Evolutionary conservation across 129 eudicot species (phyloP).

Genomic region (Chrysanthemum seticuspe): DNA sequence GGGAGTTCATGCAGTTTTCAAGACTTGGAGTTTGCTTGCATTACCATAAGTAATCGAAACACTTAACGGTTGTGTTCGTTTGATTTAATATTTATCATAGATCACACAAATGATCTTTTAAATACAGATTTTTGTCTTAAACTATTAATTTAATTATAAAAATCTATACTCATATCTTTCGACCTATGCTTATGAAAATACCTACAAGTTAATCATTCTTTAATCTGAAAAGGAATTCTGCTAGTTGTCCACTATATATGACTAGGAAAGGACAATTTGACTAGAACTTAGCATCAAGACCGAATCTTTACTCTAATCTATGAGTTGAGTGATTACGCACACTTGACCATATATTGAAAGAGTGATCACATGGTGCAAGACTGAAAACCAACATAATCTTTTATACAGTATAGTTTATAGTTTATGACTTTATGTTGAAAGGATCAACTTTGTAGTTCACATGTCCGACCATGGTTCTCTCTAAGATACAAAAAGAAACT

Average conservation of each 20-base stretch:
- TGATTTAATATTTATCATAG: no score
- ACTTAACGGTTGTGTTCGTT: no score
- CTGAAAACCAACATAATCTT: constrained; percentile 5
- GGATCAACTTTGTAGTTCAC: constrained; percentile 12
- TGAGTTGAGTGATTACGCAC: constrained; percentile 14
- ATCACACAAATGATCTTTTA: no score
- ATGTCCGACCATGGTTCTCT: constrained; percentile 16
- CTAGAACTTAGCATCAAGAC: constrained; percentile 16
- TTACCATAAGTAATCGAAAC: no score
- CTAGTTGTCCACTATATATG: constrained; percentile 5
- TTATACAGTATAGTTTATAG: background rate
- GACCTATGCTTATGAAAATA: no score
- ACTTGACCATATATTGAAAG: constrained; percentile 16
- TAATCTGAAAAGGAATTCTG: constrained; percentile 8
- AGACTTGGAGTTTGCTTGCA: no score
- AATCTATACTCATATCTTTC: no score
- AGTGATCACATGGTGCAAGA: constrained; percentile 24
- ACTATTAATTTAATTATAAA: no score
- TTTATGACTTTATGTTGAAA: background rate
- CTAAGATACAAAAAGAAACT: background rate
- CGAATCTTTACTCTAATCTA: constrained; percentile 24
- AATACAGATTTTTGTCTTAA: no score
- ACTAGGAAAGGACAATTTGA: constrained; percentile 24
- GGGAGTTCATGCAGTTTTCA: no score
- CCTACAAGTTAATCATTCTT: background rate